Evolutionary conservation across 139 green algal species (phyloP), one percentile per base, ranked within the genome.

Genomic region (Monoraphidium neglectum): DNA sequence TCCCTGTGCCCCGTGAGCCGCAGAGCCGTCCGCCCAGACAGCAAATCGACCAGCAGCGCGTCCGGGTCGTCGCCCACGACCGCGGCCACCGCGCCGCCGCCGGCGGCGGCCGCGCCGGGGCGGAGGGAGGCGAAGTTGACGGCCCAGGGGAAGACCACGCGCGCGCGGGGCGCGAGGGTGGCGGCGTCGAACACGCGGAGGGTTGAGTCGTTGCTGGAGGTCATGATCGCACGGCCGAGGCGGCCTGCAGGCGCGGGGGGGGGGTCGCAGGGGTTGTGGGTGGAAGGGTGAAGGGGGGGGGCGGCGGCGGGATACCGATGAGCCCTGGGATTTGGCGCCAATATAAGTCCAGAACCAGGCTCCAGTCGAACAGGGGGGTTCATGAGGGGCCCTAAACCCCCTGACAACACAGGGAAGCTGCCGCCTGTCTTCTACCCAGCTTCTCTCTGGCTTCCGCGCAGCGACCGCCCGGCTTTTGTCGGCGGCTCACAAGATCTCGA

Each of bases 151-250:
- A 89, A 92, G n/a, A 78, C 35, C 33, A 87, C 56, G 61, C 56
- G 77, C 37, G 64, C 46, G 60, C 60, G 35, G 10, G 72, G 28
- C 23, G 77, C 33, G 53, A 84, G 84, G 28, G 60, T 70, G 16
- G 30, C 57, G 32, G 49, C 64, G 63, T 92, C 82, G 72, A 91
- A 88, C 4, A 89, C 3, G 10, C 90, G 83, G 73, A 96, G 81
- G 32, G 77, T 72, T 57, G 69, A 67, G 82, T 98, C 95, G 76
- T 98, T 98, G 88, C 97, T 98, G 71, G 87, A 88, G 38, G 87
- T 85, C 68, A 97, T 67, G 32, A 96, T 51, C 56, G 57, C 68
- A 47, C 47, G 46, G 49, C 62, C 73, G 28, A 35, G 63, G 47
- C n/a, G 53, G 66, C 59, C 72, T 77, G 60, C 57, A 46, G 54